Evolutionary conservation across 2,329 filamentous ascomycete species (phyloP), one percentile per base, ranked within the genome.

Genomic region (Cryphonectria parasitica): DNA sequence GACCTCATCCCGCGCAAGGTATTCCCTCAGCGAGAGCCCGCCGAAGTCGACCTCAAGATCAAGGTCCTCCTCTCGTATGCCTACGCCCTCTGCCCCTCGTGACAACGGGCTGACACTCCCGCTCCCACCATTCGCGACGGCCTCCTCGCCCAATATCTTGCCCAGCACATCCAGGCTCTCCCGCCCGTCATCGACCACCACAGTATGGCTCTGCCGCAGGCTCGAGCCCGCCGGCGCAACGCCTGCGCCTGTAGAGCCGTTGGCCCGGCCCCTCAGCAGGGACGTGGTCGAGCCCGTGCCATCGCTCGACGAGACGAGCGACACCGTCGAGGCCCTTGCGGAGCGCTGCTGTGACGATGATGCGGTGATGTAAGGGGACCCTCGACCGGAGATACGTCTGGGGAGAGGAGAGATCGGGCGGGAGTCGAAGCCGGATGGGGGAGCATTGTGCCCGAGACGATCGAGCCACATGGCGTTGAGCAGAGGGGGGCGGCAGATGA

Each of bases 11-110:
- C 65, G 66, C 45, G 71, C 69, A 22, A 87, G 89, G 75, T 96
- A 90, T 73, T 93, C 92, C 72, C 91, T 88, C 73, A 99, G 83
- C 74, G 92, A 92, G 66, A 96, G 81, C 0, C 88, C 92, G 17
- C 86, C 90, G 82, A 99, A 98, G 75, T 97, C 92, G 74, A 95
- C 90, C 6, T 91, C 87, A 52, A 89, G 83, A 1, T 88, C 85
- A 56, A 95, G 77, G 70, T 89, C 87, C n/a, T 83, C 82, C 62
- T 86, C 80, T 4, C 79, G 82, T 75, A 86, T 81, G 54, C 73
- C 58, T 4, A 72, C 31, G 61, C n/a, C n/a, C 41, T 28, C n/a
- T 15, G 19, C n/a, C 19, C 41, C 36, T 45, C 41, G 34, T 8
- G 64, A 31, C 22, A 19, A 60, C 25, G 67, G 56, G 36, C 34